These are phyloP conservation scores for Linderina pennispora DNA, from an alignment of 192 early-diverging fungal genomes.

Conservation along the genomic window DNA sequence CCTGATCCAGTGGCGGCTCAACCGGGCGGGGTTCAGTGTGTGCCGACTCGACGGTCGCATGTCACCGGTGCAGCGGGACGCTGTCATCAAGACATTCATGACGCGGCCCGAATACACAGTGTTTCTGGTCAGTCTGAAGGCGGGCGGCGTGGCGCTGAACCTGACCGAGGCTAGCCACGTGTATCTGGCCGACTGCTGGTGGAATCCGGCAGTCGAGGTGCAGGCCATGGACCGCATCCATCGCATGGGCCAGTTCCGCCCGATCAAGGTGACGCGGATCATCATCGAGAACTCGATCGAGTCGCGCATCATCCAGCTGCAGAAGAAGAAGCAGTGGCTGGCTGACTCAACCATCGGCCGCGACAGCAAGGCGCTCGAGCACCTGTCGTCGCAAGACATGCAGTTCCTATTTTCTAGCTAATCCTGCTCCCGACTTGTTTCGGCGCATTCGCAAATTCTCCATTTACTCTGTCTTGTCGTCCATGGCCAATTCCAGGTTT, in stretches of 20 bases:
- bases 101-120: constrained; percentile 77
- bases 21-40: constrained; percentile 76
- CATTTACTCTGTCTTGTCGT: too few species aligned
- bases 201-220: constrained; percentile 60
- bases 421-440: constrained; percentile 49
- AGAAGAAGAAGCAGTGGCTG: constrained; percentile 90
- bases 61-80: constrained; percentile 69
- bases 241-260: constrained; percentile 84
- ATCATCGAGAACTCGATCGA: constrained; percentile 95
- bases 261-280: constrained; percentile 81
- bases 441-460: too few species aligned
- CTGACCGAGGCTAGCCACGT: constrained; percentile 85
- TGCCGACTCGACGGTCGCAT: constrained; percentile 79
- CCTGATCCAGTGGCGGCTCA: constrained; percentile 84
- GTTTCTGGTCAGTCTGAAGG: constrained; percentile 86
- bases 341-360: constrained; percentile 83
- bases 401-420: constrained; percentile 84
- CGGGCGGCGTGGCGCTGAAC: constrained; percentile 89
- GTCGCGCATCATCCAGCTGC: constrained; percentile 80
- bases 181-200: constrained; percentile 62
- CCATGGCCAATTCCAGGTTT: too few species aligned
- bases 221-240: constrained; percentile 97
- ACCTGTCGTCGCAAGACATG: constrained; percentile 70
- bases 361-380: constrained; percentile 68
- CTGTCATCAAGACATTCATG: constrained; percentile 67